A percentile compares a stretch with the other conserved stretches of the same genome.
Conservation (phyloP, 2,329 filamentous ascomycete genomes). For the Ophiosphaerella herpotricha region DNA sequence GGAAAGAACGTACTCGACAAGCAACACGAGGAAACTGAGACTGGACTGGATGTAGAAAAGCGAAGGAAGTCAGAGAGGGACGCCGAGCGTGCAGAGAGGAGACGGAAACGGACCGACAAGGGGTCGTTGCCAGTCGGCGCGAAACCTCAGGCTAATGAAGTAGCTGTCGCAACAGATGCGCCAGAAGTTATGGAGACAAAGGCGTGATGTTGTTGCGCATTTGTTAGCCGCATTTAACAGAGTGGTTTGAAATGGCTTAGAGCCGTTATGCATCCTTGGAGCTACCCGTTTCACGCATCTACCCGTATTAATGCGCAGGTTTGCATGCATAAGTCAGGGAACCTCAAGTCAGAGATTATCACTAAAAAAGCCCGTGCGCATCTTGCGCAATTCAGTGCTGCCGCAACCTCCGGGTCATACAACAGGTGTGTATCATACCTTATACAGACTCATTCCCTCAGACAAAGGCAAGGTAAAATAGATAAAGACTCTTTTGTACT, state of each 20-base stretch:
- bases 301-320: too few relatives aligned
- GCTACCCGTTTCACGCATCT: too few relatives aligned
- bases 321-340: too few relatives aligned
- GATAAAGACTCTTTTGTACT: neutral
- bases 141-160: conserved; percentile 12
- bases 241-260: too few relatives aligned
- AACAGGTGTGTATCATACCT: too few relatives aligned
- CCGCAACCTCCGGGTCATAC: too few relatives aligned
- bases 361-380: too few relatives aligned
- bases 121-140: conserved; percentile 20
- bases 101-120: conserved; percentile 31
- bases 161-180: neutral
- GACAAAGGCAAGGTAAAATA: neutral
- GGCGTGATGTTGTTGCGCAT: conserved; percentile 1
- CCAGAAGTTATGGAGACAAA: conserved; percentile 6
- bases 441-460: neutral
- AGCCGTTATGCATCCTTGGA: too few relatives aligned
- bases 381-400: too few relatives aligned
- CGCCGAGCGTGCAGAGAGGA: conserved; percentile 36
- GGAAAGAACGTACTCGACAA: conserved; percentile 48
- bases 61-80: conserved; percentile 45
- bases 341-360: too few relatives aligned
- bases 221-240: neutral
- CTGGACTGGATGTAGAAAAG: conserved; percentile 51
- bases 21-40: conserved; percentile 56